phyloP scores from a whole-genome alignment of 345 rosid genomes.

The Excoecaria agallocha region DNA sequence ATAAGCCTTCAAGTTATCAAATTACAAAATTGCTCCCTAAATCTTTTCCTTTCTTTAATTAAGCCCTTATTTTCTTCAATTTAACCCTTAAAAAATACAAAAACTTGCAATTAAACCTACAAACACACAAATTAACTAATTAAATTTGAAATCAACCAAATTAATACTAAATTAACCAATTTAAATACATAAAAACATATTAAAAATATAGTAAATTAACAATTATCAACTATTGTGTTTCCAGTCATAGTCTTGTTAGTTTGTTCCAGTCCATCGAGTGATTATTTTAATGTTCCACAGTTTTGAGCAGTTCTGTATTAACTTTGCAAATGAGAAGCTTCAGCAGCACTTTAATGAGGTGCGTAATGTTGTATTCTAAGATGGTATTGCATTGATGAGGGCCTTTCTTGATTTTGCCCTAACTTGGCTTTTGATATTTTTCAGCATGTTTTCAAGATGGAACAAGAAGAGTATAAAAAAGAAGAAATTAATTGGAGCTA shows the following conservation, averaged over 20 bases:
- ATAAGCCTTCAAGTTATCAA: too few relatives aligned
- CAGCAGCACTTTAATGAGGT: slow-evolving; percentile 99
- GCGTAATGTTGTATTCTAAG: slow-evolving; percentile 17
- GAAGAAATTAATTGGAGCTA: slow-evolving; percentile 99
- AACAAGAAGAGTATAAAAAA: slow-evolving; percentile 92
- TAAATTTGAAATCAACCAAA: too few relatives aligned
- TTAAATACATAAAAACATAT: too few relatives aligned
- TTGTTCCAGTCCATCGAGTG: neutral
- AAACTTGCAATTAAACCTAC: too few relatives aligned
- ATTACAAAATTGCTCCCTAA: too few relatives aligned
- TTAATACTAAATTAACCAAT: too few relatives aligned
- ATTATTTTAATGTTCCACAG: slow-evolving; percentile 41
- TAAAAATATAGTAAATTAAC: too few relatives aligned
- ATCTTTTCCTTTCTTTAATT: too few relatives aligned
- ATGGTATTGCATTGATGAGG: slow-evolving; percentile 9
- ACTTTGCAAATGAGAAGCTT: slow-evolving; percentile 98
- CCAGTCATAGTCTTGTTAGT: neutral
- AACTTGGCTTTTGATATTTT: slow-evolving; percentile 23
- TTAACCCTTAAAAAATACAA: too few relatives aligned
- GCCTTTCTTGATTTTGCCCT: neutral
- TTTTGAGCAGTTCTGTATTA: slow-evolving; percentile 98
- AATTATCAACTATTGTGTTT: neutral
- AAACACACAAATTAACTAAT: too few relatives aligned
- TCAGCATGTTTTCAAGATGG: slow-evolving; percentile 99
- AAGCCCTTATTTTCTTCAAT: too few relatives aligned